Evolutionary conservation across 2,329 filamentous ascomycete genomes (phyloP), one percentile per base, ranked within the genome.

Genomic region (Xylaria sp.): DNA sequence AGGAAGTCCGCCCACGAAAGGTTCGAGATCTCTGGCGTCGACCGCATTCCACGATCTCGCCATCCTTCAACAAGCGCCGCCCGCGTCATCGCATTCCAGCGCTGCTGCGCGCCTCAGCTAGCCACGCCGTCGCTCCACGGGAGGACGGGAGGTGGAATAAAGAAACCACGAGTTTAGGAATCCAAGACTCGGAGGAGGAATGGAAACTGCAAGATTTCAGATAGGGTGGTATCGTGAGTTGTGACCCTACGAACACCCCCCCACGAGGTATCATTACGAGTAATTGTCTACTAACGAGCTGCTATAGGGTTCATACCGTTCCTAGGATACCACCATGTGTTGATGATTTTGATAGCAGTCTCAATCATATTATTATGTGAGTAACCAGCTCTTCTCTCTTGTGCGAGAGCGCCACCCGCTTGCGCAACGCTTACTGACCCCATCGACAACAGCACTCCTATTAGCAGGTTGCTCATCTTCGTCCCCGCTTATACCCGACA

Each of bases 391-490:
- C 28, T 60, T 35, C 57, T 19, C 14, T 11, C 21, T 25, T 38
- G 1, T 11, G 23, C 12, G n/a, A n/a, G n/a, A n/a, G n/a, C n/a
- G n/a, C 21, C 2, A 14, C 40, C 9, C 28, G 23, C 5, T 25
- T 38, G n/a, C 31, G 17, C 19, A 25, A 51, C 42, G 7, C 31
- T 12, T 31, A 15, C 49, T 64, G 14, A 55, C 57, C 33, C 40
- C 50, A 25, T 11, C n/a, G 12, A 55, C 42, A 58, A 63, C 72
- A 97, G 94, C 95, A 71, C 87, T 99, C 67, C 82, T 99, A 72
- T 83, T 99, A 70, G 94, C 95, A 73, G 95, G 95, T 72, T 99
- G 95, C 79, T 98, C 95, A 4, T 98, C 94, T 9, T 97, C 94
- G 42, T 97, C 94, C 54, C 95, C 94, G 2, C 83, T 96, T 58